Conservation (phyloP, 305 asterid species). For the Fraxinus latifolia region DNA sequence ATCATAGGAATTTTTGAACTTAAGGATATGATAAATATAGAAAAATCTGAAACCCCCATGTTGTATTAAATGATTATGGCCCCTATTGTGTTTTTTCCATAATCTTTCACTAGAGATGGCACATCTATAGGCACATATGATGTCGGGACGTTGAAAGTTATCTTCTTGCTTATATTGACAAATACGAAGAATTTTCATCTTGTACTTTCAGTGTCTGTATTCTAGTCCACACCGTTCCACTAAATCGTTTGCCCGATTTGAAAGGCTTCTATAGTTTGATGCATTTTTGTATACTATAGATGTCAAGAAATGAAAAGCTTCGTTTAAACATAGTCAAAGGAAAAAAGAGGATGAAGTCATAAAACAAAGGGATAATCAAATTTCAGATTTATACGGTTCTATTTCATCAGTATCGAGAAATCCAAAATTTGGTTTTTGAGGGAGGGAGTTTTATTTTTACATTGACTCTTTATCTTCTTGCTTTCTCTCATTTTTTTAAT, state of each 20-base stretch:
- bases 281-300: neutral
- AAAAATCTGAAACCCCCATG: neutral
- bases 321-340: neutral
- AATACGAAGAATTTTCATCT: neutral
- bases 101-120: neutral
- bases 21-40: neutral
- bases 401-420: neutral
- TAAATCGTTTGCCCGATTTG: neutral
- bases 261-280: neutral
- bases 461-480: neutral
- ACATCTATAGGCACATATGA: neutral
- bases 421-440: neutral
- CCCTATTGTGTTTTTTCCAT: neutral
- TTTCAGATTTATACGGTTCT: neutral
- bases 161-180: neutral
- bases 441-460: neutral
- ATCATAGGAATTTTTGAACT: neutral
- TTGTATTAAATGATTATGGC: neutral
- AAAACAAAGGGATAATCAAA: neutral
- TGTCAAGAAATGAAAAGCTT: neutral
- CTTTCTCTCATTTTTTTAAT: neutral
- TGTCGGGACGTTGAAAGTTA: neutral
- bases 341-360: neutral
- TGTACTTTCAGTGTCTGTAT: neutral
- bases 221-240: neutral